These are phyloP conservation scores for Vigna reflexopilosa DNA, from an alignment of 306 rosid species.

Conservation along the genomic window DNA sequence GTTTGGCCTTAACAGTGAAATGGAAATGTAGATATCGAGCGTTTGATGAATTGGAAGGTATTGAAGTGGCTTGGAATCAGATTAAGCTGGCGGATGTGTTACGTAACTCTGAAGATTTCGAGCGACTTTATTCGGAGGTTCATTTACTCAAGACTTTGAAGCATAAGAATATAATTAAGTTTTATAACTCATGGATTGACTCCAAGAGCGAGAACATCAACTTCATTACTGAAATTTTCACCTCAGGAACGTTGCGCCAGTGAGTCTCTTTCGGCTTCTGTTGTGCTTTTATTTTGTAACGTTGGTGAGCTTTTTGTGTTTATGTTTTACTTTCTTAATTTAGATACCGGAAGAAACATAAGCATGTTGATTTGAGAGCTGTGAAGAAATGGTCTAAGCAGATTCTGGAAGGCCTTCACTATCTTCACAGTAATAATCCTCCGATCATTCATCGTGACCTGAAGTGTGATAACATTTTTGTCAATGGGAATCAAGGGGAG, in stretches of 20 bases:
- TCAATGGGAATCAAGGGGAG: conserved; percentile 98
- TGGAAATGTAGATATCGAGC: conserved; percentile 83
- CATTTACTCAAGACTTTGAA: conserved; percentile 94
- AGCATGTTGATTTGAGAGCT: conserved; percentile 96
- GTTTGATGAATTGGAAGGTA: conserved; percentile 96
- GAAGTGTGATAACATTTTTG: conserved; percentile 97
- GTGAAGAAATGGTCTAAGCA: conserved; percentile 99
- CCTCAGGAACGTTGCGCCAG: conserved; percentile 95
- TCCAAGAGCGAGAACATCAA: conserved; percentile 77
- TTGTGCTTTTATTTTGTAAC: neutral
- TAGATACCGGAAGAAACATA: conserved; percentile 94
- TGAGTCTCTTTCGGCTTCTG: conserved; percentile 51
- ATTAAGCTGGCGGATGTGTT: conserved; percentile 86
- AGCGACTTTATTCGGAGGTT: conserved; percentile 92
- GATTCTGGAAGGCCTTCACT: conserved; percentile 91
- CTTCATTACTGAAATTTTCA: conserved; percentile 95
- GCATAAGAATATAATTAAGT: conserved; percentile 92
- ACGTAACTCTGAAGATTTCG: conserved; percentile 82
- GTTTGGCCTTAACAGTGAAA: conserved; percentile 58
- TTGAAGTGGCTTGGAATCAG: conserved; percentile 99
- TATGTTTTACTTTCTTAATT: conserved; percentile 37
- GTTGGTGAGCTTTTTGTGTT: conserved; percentile 8
- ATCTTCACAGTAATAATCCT: conserved; percentile 94
- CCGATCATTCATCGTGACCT: conserved; percentile 96
- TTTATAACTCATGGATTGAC: conserved; percentile 91